These are phyloP conservation scores for Debaryomyces subglobosus DNA, from an alignment of 1,139 yeast species.

Conservation along the genomic window DNA sequence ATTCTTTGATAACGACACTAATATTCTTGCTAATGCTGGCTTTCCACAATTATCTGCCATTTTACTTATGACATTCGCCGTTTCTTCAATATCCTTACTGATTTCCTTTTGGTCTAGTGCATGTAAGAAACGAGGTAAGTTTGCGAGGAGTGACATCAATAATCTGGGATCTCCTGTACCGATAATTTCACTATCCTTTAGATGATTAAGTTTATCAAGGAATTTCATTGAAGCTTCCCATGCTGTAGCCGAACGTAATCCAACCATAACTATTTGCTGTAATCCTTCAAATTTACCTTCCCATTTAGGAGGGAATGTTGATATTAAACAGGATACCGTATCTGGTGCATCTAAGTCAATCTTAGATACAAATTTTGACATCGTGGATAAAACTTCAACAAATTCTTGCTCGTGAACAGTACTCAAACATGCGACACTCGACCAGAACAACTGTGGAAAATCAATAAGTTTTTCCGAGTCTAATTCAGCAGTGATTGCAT, in stretches of 20 bases:
- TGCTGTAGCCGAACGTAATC: slow-evolving; percentile 78
- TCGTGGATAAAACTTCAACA: slow-evolving; percentile 78
- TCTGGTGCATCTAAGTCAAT: slow-evolving; percentile 86
- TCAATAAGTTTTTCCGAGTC: slow-evolving; percentile 77
- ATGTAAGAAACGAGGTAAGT: slow-evolving; percentile 82
- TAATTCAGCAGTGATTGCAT: slow-evolving; percentile 86
- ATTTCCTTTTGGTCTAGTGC: slow-evolving; percentile 65
- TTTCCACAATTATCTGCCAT: slow-evolving; percentile 65
- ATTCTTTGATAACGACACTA: slow-evolving; percentile 74
- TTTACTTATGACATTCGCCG: slow-evolving; percentile 59
- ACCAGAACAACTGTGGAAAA: slow-evolving; percentile 96
- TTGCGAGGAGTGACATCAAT: slow-evolving; percentile 71
- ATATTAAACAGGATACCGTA: slow-evolving; percentile 77
- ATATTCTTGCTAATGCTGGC: slow-evolving; percentile 67
- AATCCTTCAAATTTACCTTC: slow-evolving; percentile 91
- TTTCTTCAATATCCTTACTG: slow-evolving; percentile 53
- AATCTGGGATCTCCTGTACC: slow-evolving; percentile 74
- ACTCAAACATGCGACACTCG: slow-evolving; percentile 87
- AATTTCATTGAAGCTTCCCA: slow-evolving; percentile 78
- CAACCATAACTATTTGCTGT: slow-evolving; percentile 76
- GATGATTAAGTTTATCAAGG: slow-evolving; percentile 67
- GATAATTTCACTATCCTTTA: slow-evolving; percentile 75
- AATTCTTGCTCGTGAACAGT: slow-evolving; percentile 94
- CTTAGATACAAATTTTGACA: slow-evolving; percentile 82
- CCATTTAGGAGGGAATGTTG: slow-evolving; percentile 95